Conservation (phyloP, 768 basidiomycete species). For the Kwoniella europaea region DNA sequence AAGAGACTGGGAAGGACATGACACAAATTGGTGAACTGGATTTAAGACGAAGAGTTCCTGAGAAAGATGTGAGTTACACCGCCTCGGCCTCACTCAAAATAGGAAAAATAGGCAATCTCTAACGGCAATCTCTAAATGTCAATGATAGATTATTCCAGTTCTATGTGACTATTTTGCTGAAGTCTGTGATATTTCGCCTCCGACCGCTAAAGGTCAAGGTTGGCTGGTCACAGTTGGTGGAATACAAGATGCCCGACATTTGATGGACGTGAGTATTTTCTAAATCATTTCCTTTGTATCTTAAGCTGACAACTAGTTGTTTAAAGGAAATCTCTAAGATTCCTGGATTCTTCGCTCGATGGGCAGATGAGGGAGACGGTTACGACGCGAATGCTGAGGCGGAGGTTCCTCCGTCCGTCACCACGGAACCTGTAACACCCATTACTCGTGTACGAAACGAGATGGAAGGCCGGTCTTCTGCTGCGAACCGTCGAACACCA, state of each 20-base stretch:
- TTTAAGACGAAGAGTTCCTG: slow-evolving; percentile 29
- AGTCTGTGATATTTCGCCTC: slow-evolving; percentile 30
- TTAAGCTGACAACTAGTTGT: neutral
- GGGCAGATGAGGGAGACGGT: slow-evolving; percentile 34
- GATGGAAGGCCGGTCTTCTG: slow-evolving; percentile 10
- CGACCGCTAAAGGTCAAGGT: slow-evolving; percentile 27
- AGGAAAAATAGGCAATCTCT: neutral
- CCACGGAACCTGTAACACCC: slow-evolving; percentile 12
- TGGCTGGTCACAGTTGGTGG: slow-evolving; percentile 39
- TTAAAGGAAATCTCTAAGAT: slow-evolving; percentile 35
- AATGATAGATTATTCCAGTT: slow-evolving; percentile 32
- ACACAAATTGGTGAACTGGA: slow-evolving; percentile 26
- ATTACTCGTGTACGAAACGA: slow-evolving; percentile 17
- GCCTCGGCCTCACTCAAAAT: neutral
- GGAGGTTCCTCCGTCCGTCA: neutral
- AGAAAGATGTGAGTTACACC: slow-evolving; percentile 31
- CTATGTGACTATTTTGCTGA: slow-evolving; percentile 38
- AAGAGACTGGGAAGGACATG: slow-evolving; percentile 21
- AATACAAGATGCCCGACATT: slow-evolving; percentile 10
- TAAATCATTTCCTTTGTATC: neutral
- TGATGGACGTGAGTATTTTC: slow-evolving; percentile 34
- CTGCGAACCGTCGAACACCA: neutral
- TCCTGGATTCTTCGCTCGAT: slow-evolving; percentile 38
- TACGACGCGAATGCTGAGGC: slow-evolving; percentile 1
- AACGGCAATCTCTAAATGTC: neutral